Conservation (phyloP, 306 rosid species). For the Luffa aegyptiaca region DNA sequence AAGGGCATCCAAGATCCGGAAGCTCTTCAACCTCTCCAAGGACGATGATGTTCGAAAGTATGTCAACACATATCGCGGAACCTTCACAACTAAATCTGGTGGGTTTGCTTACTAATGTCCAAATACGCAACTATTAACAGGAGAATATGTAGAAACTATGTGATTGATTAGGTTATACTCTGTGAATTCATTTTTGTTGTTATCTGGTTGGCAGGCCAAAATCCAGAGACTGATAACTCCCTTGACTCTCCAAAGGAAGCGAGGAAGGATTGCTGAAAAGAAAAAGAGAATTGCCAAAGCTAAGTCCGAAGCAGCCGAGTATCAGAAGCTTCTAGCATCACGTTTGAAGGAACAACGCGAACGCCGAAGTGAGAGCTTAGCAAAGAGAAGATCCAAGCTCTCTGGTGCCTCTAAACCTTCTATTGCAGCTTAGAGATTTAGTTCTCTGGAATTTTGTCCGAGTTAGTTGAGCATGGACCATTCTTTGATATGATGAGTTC, state of each 20-base stretch:
- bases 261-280: constrained; percentile 39
- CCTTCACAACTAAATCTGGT: constrained; percentile 34
- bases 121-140: not conserved
- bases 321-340: constrained; percentile 33
- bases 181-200: not conserved
- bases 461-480: not conserved
- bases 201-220: constrained; percentile 24
- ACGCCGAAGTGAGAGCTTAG: constrained; percentile 41
- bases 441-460: not conserved
- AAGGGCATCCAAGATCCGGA: constrained; percentile 44
- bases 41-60: constrained; percentile 42
- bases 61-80: constrained; percentile 37
- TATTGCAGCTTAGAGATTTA: constrained; percentile 7
- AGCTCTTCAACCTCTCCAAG: constrained; percentile 32
- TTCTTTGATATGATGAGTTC: not conserved
- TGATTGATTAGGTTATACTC: not conserved
- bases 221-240: constrained; percentile 43
- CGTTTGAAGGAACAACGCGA: constrained; percentile 45
- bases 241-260: constrained; percentile 36
- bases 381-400: constrained; percentile 35
- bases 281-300: constrained; percentile 36
- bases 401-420: constrained; percentile 27
- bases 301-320: constrained; percentile 35
- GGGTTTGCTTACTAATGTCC: not conserved
- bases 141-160: not conserved